Evolutionary conservation across 2,329 filamentous ascomycete species (phyloP).

Genomic region (Ophiostoma ips): DNA sequence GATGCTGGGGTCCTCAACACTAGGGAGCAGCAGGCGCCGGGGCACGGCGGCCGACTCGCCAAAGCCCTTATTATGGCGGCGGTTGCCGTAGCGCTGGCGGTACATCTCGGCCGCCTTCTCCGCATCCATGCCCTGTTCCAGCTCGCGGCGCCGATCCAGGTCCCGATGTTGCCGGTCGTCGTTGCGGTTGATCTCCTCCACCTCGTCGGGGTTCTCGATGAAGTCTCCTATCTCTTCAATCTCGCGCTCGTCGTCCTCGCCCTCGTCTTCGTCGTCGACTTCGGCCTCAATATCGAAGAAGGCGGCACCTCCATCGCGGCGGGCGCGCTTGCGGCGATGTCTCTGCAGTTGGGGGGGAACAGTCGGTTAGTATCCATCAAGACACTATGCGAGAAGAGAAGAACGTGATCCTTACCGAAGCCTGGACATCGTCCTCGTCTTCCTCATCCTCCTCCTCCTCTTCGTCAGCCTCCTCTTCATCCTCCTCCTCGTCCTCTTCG

Average conservation of each 20-base stretch:
- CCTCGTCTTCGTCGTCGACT: conserved; percentile 87
- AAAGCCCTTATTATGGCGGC: conserved; percentile 48
- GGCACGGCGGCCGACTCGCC: conserved; percentile 66
- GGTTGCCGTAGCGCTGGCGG: conserved; percentile 76
- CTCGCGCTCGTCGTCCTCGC: conserved; percentile 80
- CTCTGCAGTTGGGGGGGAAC: too few relatives aligned
- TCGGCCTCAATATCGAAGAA: conserved; percentile 98
- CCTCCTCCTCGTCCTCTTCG: conserved; percentile 14
- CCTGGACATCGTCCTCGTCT: conserved; percentile 31
- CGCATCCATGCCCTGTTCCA: conserved; percentile 76
- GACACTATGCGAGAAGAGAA: neutral
- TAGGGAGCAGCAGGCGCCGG: conserved; percentile 75
- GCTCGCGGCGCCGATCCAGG: conserved; percentile 80
- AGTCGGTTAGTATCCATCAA: neutral
- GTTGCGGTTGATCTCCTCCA: conserved; percentile 65
- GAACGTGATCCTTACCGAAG: too few relatives aligned
- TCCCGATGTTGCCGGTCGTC: conserved; percentile 91
- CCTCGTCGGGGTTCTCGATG: conserved; percentile 80
- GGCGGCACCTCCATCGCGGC: conserved; percentile 55
- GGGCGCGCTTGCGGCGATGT: conserved; percentile 69
- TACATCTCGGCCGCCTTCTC: conserved; percentile 84
- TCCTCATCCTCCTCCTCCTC: conserved; percentile 25
- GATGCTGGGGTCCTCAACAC: conserved; percentile 89
- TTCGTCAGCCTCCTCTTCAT: conserved; percentile 21
- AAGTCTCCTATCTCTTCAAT: conserved; percentile 71